A percentile compares a stretch with the other conserved stretches of the same genome.
Conservation (phyloP, 106 monocot species). For the Dactylorhiza incarnata region DNA sequence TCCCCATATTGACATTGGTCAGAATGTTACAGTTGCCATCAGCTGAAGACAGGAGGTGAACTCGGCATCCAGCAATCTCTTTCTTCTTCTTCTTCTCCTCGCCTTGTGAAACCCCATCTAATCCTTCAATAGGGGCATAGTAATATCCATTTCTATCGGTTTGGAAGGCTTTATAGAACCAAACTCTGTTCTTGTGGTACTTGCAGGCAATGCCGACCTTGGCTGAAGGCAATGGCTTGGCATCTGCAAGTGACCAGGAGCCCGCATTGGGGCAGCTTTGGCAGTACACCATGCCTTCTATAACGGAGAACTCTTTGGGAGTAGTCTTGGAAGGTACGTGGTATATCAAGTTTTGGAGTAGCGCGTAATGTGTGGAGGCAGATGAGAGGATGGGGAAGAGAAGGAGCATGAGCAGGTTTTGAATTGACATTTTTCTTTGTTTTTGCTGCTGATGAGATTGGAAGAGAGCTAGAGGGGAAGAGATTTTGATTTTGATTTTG, state of each 20-base stretch:
- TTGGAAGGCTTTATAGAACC: slow-evolving; percentile 18
- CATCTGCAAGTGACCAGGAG: slow-evolving; percentile 30
- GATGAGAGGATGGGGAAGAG: slow-evolving; percentile 4
- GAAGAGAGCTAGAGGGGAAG: background rate
- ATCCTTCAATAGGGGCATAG: slow-evolving; percentile 20
- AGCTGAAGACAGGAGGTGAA: slow-evolving; percentile 38
- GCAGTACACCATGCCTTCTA: slow-evolving; percentile 59
- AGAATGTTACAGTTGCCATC: slow-evolving; percentile 31
- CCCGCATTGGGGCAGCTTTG: slow-evolving; percentile 34
- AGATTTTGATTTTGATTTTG: too few relatives aligned
- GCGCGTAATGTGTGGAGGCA: background rate
- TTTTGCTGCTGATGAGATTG: background rate
- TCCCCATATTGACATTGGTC: slow-evolving; percentile 54
- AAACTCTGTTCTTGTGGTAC: slow-evolving; percentile 33
- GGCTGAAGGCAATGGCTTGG: slow-evolving; percentile 30
- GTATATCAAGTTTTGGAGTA: too few relatives aligned
- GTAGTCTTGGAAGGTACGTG: background rate
- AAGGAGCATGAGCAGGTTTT: background rate
- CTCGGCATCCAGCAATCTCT: slow-evolving; percentile 23
- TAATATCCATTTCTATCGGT: slow-evolving; percentile 43
- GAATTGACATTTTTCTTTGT: background rate
- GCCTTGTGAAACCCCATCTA: background rate
- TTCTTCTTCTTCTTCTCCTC: slow-evolving; percentile 3
- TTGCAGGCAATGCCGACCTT: slow-evolving; percentile 45
- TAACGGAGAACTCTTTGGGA: slow-evolving; percentile 4